A percentile compares a stretch with the other conserved stretches of the same genome.
These are phyloP conservation scores for Paragyromitra xinjiangensis DNA, from an alignment of 495 filamentous ascomycete species.

Conservation along the genomic window DNA sequence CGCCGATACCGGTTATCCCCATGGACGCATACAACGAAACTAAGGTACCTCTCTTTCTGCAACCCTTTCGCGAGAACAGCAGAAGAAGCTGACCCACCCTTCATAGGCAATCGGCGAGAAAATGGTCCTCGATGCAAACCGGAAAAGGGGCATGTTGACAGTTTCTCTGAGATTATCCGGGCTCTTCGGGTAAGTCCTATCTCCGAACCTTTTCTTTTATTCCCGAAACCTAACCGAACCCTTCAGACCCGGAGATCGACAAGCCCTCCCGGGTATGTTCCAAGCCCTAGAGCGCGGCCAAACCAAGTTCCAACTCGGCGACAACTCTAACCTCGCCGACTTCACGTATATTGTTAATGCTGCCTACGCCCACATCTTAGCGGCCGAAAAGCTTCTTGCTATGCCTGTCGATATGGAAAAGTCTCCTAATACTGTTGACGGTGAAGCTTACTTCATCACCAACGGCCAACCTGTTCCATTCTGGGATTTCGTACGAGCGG, in stretches of 20 bases:
- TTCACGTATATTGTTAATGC: constrained; percentile 84
- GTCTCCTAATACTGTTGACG: constrained; percentile 82
- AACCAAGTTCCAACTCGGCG: constrained; percentile 83
- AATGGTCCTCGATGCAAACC: constrained; percentile 85
- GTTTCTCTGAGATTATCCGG: constrained; percentile 84
- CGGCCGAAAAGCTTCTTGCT: constrained; percentile 74
- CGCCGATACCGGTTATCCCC: constrained; percentile 77
- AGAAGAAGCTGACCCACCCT: constrained; percentile 38
- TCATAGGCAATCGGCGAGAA: constrained; percentile 83
- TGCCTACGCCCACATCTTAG: constrained; percentile 76
- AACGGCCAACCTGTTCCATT: constrained; percentile 93
- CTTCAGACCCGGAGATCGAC: constrained; percentile 68
- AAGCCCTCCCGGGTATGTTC: constrained; percentile 70
- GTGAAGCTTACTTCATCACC: constrained; percentile 94
- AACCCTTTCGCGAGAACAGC: background rate
- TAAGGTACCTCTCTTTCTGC: constrained; percentile 66
- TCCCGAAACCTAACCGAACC: constrained; percentile 9
- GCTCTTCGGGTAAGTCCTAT: constrained; percentile 73
- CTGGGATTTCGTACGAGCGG: constrained; percentile 86
- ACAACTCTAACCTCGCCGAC: constrained; percentile 88
- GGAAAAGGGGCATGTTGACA: constrained; percentile 74
- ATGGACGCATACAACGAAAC: constrained; percentile 92
- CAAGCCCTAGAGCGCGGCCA: constrained; percentile 70
- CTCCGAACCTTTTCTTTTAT: constrained; percentile 10
- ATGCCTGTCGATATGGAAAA: constrained; percentile 65